A percentile compares a stretch with the other conserved stretches of the same genome.
Evolutionary conservation across 1,139 yeast species (phyloP).

Genomic region (Blastobotrys capitulatus): DNA sequence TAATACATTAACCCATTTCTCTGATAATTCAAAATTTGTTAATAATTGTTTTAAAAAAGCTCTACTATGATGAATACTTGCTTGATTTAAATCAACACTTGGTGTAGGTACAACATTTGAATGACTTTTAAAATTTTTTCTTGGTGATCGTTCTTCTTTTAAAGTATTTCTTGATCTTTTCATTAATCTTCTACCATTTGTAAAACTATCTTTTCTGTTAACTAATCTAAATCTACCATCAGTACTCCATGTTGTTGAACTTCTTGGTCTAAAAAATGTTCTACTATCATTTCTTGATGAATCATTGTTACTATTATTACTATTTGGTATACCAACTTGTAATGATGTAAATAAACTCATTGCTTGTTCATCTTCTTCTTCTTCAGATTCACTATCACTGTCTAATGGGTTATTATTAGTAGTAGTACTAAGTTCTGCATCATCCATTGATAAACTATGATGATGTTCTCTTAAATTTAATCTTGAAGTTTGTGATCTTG

Average conservation of each 20-base stretch:
- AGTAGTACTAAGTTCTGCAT: background rate
- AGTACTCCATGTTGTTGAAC: conserved; percentile 20
- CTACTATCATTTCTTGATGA: background rate
- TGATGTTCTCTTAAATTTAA: background rate
- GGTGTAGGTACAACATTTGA: conserved; percentile 15
- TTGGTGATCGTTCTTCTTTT: background rate
- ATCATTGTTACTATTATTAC: background rate
- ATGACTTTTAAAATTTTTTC: conserved; percentile 1
- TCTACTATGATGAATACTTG: conserved; percentile 40
- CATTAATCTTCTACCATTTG: conserved; percentile 11
- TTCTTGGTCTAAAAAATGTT: conserved; percentile 23
- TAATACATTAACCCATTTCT: conserved; percentile 48
- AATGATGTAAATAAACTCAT: conserved; percentile 25
- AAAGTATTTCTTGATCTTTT: conserved; percentile 8
- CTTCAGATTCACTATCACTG: conserved; percentile 10
- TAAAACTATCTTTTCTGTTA: conserved; percentile 24
- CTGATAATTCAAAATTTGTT: conserved; percentile 43
- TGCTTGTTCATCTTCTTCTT: conserved; percentile 28
- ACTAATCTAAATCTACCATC: conserved; percentile 21
- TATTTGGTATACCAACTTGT: conserved; percentile 9
- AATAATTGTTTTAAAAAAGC: conserved; percentile 59
- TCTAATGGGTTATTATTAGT: background rate
- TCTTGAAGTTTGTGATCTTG: background rate
- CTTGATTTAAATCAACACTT: conserved; percentile 34
- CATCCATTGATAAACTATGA: background rate